phyloP scores from a whole-genome alignment of 306 rosid species.

The Prunus persica region DNA sequence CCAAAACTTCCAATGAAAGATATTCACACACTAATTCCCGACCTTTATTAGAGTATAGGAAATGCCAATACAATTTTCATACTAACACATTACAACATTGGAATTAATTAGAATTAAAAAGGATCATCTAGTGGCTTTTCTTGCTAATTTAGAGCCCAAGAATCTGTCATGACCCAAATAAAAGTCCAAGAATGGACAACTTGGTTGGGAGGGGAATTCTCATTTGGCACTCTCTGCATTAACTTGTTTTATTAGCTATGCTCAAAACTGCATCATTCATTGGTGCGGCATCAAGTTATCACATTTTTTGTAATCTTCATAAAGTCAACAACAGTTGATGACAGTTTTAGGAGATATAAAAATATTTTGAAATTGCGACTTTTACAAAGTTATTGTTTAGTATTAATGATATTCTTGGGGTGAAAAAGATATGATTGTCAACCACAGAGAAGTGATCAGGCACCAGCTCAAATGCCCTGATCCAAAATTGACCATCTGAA shows the following conservation, averaged over 20 bases:
- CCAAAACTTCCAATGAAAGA: too few relatives aligned
- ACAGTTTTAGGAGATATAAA: background rate
- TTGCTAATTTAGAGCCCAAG: background rate
- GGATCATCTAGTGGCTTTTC: background rate
- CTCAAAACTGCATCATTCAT: background rate
- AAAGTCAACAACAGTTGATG: background rate
- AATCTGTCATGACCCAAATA: background rate
- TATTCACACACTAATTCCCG: too few relatives aligned
- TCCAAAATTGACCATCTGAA: background rate
- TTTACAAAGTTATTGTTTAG: background rate
- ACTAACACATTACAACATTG: too few relatives aligned
- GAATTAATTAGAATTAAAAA: too few relatives aligned
- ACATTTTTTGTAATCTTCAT: background rate
- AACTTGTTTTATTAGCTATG: background rate
- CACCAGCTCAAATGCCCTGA: background rate
- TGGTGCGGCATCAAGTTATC: background rate
- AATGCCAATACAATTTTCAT: too few relatives aligned
- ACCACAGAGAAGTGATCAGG: conserved; percentile 11
- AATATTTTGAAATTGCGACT: background rate
- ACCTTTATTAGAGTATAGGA: too few relatives aligned
- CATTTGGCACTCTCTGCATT: background rate
- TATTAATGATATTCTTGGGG: background rate
- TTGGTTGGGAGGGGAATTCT: background rate
- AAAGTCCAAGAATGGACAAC: background rate
- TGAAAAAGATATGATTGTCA: background rate